phyloP scores from a whole-genome alignment of 1,139 yeast genomes.

The Kurtzmaniella quercitrusa region DNA sequence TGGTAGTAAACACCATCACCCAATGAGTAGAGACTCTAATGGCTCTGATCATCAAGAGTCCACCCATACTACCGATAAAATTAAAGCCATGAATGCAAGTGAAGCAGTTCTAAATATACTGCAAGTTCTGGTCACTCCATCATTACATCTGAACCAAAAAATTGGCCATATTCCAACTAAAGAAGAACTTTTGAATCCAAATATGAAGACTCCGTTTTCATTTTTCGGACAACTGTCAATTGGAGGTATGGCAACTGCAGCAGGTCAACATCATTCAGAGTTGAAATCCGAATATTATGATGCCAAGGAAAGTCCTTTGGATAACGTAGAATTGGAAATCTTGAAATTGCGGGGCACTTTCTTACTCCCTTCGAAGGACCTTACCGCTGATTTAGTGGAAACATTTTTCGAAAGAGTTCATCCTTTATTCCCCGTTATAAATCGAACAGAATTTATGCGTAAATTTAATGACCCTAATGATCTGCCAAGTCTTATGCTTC shows the following conservation, averaged over 20 bases:
- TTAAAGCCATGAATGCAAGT: constrained; percentile 8
- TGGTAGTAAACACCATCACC: not conserved
- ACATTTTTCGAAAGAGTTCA: constrained; percentile 65
- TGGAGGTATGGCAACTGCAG: constrained; percentile 37
- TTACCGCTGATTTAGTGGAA: constrained; percentile 59
- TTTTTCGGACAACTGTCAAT: constrained; percentile 41
- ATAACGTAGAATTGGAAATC: constrained; percentile 65
- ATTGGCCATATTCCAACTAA: constrained; percentile 38
- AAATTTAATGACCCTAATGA: constrained; percentile 53
- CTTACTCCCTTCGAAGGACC: constrained; percentile 56
- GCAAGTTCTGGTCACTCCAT: constrained; percentile 42
- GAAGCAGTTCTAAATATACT: constrained; percentile 45
- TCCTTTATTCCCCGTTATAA: constrained; percentile 69
- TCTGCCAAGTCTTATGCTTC: constrained; percentile 63
- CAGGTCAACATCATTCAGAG: constrained; percentile 43
- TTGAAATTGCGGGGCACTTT: constrained; percentile 71
- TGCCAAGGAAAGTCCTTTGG: constrained; percentile 37
- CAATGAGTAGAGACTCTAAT: constrained; percentile 2
- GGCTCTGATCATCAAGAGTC: constrained; percentile 3
- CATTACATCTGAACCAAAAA: constrained; percentile 39
- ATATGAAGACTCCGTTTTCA: constrained; percentile 30
- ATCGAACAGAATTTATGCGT: constrained; percentile 58
- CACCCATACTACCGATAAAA: constrained; percentile 4
- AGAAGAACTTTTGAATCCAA: constrained; percentile 26
- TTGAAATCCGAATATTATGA: constrained; percentile 41